A percentile compares a stretch with the other conserved stretches of the same genome.
phyloP scores from a whole-genome alignment of 1,139 yeast species.

The Hemisphaericaspora xylanilytica region DNA sequence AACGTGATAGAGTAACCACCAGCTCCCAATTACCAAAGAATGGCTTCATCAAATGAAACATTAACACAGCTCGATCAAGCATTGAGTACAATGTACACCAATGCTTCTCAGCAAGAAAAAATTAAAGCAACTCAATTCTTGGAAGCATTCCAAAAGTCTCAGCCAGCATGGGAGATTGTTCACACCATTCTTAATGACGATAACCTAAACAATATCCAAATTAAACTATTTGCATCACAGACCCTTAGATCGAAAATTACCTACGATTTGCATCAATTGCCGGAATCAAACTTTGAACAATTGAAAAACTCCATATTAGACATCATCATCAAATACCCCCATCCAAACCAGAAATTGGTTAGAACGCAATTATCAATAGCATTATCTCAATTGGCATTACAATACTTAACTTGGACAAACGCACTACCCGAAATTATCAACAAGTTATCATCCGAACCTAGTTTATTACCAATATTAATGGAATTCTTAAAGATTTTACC shows the following conservation, averaged over 20 bases:
- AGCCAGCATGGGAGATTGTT: slow-evolving; percentile 62
- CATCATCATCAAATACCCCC: slow-evolving; percentile 49
- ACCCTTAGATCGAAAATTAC: slow-evolving; percentile 81
- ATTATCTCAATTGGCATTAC: slow-evolving; percentile 78
- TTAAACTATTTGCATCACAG: slow-evolving; percentile 84
- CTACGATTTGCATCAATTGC: slow-evolving; percentile 79
- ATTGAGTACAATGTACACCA: slow-evolving; percentile 59
- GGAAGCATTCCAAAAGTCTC: slow-evolving; percentile 79
- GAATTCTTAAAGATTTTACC: slow-evolving; percentile 87
- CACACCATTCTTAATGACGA: slow-evolving; percentile 31
- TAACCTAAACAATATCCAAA: slow-evolving; percentile 36
- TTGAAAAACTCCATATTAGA: slow-evolving; percentile 63
- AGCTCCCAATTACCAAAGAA: no score
- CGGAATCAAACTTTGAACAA: slow-evolving; percentile 46
- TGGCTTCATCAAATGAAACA: background rate
- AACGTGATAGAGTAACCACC: no score
- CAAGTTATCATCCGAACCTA: slow-evolving; percentile 36
- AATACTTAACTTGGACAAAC: slow-evolving; percentile 66
- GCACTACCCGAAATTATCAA: slow-evolving; percentile 68
- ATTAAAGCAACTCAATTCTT: slow-evolving; percentile 63
- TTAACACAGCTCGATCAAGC: slow-evolving; percentile 42
- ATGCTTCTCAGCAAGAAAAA: slow-evolving; percentile 51
- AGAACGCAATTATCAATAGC: slow-evolving; percentile 80
- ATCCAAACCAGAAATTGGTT: slow-evolving; percentile 52
- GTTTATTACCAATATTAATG: slow-evolving; percentile 36